Conservation (phyloP, 345 rosid genomes). For the Salix koriyanagi region DNA sequence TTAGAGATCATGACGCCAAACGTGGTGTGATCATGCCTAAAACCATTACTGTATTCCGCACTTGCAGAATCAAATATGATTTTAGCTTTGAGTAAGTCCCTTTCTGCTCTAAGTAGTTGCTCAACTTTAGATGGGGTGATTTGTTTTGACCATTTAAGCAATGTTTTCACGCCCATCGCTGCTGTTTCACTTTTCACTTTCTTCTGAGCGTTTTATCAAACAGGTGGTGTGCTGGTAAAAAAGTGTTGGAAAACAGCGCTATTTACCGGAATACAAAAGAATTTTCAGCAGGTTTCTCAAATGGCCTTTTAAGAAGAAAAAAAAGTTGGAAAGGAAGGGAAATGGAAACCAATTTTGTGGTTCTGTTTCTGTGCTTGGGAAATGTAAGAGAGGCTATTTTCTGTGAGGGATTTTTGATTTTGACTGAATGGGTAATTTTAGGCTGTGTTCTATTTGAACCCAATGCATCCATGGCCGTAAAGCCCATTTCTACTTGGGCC, state of each 20-base stretch:
- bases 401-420: neutral
- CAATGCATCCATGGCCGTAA: neutral
- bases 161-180: neutral
- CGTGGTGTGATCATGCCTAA: constrained; percentile 49
- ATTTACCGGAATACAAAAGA: rapidly evolving
- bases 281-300: neutral
- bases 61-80: constrained; percentile 68
- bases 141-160: constrained; percentile 16
- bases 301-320: neutral
- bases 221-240: neutral
- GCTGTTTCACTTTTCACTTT: neutral
- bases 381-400: neutral
- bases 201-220: neutral
- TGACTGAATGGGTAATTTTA: neutral
- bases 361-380: neutral
- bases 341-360: neutral
- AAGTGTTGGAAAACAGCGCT: neutral
- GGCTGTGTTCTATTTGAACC: neutral
- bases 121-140: constrained; percentile 26
- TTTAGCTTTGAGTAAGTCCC: constrained; percentile 50
- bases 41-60: constrained; percentile 65
- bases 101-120: constrained; percentile 59
- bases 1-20: constrained; percentile 60
- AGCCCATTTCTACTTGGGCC: neutral
- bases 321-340: neutral